Conservation (phyloP, 768 basidiomycete genomes). For the Russula earlei region DNA sequence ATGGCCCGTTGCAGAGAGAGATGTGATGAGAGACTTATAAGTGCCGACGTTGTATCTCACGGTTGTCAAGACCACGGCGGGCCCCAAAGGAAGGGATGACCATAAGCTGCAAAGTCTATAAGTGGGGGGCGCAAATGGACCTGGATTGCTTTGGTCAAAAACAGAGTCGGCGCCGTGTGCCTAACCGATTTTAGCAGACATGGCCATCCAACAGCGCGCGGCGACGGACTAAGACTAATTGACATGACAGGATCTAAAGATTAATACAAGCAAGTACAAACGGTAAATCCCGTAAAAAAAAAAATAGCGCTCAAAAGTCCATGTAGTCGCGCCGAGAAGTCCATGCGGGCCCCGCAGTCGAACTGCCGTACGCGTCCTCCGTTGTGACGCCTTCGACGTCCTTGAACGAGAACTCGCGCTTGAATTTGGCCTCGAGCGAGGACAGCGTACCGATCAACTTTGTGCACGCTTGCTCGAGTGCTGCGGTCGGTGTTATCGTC, state of each 20-base stretch:
- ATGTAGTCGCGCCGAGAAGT: constrained; percentile 22
- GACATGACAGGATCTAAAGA: too few species aligned
- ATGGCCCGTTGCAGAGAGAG: neutral
- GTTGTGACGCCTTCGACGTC: constrained; percentile 44
- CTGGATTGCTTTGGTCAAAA: neutral
- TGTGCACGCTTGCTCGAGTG: constrained; percentile 76
- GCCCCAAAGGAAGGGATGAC: too few species aligned
- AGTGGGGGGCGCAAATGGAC: too few species aligned
- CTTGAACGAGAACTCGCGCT: constrained; percentile 73
- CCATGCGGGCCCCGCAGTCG: constrained; percentile 18
- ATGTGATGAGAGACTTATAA: neutral
- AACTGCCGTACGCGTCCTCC: constrained; percentile 27
- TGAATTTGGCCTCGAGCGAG: constrained; percentile 66
- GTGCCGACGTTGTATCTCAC: too few species aligned
- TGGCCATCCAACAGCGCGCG: neutral
- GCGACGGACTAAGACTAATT: neutral
- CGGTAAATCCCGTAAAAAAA: neutral
- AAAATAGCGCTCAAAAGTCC: constrained; percentile 19
- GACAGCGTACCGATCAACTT: constrained; percentile 59
- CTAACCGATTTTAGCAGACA: neutral
- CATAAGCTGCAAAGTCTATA: neutral
- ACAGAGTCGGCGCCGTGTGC: neutral
- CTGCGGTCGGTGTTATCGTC: constrained; percentile 65
- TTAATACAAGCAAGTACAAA: too few species aligned
- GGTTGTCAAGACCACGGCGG: too few species aligned